Conservation (phyloP, 352 stramenopile species). For the Thalassiosira livingstoniorum region DNA sequence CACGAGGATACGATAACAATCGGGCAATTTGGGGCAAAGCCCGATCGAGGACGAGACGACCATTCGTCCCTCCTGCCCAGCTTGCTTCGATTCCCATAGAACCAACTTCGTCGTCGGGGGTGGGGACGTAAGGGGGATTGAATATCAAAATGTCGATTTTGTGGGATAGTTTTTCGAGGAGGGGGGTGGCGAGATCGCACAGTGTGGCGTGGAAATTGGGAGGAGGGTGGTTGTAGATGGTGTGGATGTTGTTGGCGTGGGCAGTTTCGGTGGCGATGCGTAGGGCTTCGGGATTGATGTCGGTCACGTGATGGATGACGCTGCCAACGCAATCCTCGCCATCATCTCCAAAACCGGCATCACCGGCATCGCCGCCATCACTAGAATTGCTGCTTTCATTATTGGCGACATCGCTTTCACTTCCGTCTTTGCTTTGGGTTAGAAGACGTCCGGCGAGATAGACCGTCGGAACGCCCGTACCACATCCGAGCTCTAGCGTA, state of each 20-base stretch:
- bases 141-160: conserved; percentile 96
- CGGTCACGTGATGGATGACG: conserved; percentile 87
- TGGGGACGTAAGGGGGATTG: conserved; percentile 99
- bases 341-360: conserved; percentile 12
- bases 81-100: conserved; percentile 93
- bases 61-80: conserved; percentile 94
- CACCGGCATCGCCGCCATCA: conserved; percentile 11
- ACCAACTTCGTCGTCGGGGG: conserved; percentile 93
- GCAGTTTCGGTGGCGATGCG: conserved; percentile 89
- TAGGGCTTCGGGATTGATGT: conserved; percentile 93
- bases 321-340: conserved; percentile 4
- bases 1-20: conserved; percentile 73
- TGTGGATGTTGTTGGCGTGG: conserved; percentile 87
- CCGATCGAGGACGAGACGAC: conserved; percentile 94
- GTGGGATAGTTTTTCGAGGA: conserved; percentile 69
- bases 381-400: conserved; percentile 3
- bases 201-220: conserved; percentile 81
- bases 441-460: conserved; percentile 71
- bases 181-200: conserved; percentile 87
- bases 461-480: conserved; percentile 72
- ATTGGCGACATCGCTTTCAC: conserved; percentile 34
- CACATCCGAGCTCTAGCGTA: conserved; percentile 88
- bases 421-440: too few relatives aligned
- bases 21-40: conserved; percentile 91
- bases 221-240: too few relatives aligned